Conservation (phyloP, 2,329 filamentous ascomycete species). For the Fusarium caatingaense region DNA sequence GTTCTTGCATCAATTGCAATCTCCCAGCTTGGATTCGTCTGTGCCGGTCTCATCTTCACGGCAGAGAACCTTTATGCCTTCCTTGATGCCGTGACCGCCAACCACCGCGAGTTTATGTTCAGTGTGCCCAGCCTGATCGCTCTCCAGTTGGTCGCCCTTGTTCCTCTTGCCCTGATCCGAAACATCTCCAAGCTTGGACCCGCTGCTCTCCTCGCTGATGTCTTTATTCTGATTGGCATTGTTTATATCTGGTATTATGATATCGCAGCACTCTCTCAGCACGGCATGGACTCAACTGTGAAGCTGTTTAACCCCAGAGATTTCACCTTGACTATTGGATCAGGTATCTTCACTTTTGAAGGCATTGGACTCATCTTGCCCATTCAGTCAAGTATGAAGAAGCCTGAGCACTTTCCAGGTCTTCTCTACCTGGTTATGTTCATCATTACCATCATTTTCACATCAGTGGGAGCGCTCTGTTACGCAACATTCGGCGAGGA, state of each 20-base stretch:
- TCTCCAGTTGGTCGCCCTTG: constrained; percentile 71
- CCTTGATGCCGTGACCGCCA: constrained; percentile 68
- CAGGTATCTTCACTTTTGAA: constrained; percentile 82
- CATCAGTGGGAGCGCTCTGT: constrained; percentile 76
- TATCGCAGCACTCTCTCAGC: constrained; percentile 63
- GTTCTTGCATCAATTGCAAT: constrained; percentile 78
- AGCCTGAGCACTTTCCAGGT: constrained; percentile 73
- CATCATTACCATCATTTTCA: constrained; percentile 78
- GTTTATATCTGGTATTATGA: constrained; percentile 81
- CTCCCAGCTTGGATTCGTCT: constrained; percentile 83
- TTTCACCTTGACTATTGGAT: constrained; percentile 78
- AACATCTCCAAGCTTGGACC: constrained; percentile 81
- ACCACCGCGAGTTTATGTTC: constrained; percentile 63
- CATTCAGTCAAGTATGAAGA: constrained; percentile 80
- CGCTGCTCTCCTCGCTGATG: constrained; percentile 75
- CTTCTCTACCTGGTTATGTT: constrained; percentile 77
- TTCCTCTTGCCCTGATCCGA: constrained; percentile 76
- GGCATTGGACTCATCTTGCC: constrained; percentile 81
- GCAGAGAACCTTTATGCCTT: constrained; percentile 80
- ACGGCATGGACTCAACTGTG: constrained; percentile 71
- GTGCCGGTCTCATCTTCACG: constrained; percentile 80
- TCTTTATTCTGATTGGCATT: constrained; percentile 77
- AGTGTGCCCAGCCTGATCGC: constrained; percentile 68
- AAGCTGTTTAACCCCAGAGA: constrained; percentile 75
- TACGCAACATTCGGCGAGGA: constrained; percentile 78